Evolutionary conservation across 176 grass and related monocot genomes (phyloP), one percentile per base, ranked within the genome.

Genomic region (Urochloa ruziziensis): DNA sequence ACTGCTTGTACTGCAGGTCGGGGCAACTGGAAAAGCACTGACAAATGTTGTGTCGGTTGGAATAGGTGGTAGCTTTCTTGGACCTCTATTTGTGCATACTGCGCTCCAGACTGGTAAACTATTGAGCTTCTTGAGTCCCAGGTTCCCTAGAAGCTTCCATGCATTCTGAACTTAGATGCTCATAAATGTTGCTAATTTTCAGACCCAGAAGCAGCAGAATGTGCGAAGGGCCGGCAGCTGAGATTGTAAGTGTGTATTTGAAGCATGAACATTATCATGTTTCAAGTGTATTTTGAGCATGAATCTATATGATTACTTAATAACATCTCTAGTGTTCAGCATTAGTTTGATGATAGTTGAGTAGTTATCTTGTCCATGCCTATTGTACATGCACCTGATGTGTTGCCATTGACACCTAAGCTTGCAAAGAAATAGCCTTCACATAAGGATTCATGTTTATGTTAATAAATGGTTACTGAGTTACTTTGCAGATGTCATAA

Each of bases 11-110:
- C 18, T 83, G 77, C 75, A 99, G 96, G 91, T 96, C 91, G 93
- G 96, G 5, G 89, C 91, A 48, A 96, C 93, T 82, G 96, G 96
- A 76, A 96, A 94, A 80, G 49, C 87, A 32, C 82, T 99, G 83
- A 96, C 87, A 21, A 85, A 94, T 92, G 93, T 92, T 48, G 89
- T 96, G 44, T 91, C 96, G 4, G 85, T 98, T 87, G 96, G 96
- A 73, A 98, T 98, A 83, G 93, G 96, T 36, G 96, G 96, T 70
- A 99, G 96, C 67, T 99, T 96, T 88, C 85, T 99, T 59, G 96
- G 96, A 17, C 93, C 96, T 67, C 82, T 99, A 33, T 99, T 99
- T 67, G 93, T 99, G 68, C 96, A 99, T 85, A 83, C 91, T 4
- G 83, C 91, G 21, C 96, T 99, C 67, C 89, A 94, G 52, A 94